These are phyloP conservation scores for Scopulariopsis brevicaulis DNA, from an alignment of 2,329 filamentous ascomycete species.

Conservation along the genomic window DNA sequence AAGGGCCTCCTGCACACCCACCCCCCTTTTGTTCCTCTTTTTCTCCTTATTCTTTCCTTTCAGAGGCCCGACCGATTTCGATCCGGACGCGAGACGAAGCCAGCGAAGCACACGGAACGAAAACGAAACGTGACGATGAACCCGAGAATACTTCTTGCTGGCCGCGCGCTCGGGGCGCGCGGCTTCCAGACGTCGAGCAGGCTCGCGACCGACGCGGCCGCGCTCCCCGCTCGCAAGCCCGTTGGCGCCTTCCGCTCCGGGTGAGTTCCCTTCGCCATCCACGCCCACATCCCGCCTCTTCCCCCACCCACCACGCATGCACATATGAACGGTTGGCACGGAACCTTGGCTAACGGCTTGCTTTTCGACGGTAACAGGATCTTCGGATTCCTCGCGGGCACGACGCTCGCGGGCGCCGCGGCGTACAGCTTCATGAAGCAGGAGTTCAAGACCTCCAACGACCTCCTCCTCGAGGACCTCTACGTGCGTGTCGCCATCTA, in stretches of 20 bases:
- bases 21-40: background rate
- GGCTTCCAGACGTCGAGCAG: constrained; percentile 39
- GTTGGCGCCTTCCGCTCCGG: constrained; percentile 51
- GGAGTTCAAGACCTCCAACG: constrained; percentile 89
- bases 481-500: constrained; percentile 59
- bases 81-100: background rate
- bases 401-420: constrained; percentile 63
- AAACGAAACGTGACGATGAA: constrained; percentile 5
- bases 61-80: constrained; percentile 2
- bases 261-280: constrained; percentile 28
- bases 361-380: constrained; percentile 41
- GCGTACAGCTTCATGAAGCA: constrained; percentile 89
- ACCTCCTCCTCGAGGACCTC: constrained; percentile 89
- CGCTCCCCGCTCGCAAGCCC: constrained; percentile 44
- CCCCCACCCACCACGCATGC: background rate
- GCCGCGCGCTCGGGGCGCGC: constrained; percentile 20
- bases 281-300: constrained; percentile 3
- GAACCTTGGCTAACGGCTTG: no score
- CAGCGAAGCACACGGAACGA: background rate
- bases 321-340: background rate
- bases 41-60: background rate
- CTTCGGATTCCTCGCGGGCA: constrained; percentile 84
- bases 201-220: constrained; percentile 29
- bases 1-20: background rate
- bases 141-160: constrained; percentile 5